Conservation (phyloP, 83 land plant species). For the Picea mariana region DNA sequence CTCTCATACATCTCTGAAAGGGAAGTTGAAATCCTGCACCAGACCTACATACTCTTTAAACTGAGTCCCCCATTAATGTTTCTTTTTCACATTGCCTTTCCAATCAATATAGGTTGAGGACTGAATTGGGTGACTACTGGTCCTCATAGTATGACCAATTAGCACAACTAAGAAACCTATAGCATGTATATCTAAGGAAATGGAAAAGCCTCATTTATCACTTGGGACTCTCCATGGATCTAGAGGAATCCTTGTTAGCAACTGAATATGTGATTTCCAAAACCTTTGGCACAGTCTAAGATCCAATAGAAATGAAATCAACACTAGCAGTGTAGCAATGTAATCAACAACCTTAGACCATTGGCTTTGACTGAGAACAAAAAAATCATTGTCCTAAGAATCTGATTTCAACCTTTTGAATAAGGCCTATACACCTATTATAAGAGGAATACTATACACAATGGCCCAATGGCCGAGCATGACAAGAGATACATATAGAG, state of each 20-base stretch:
- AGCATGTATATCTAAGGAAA: constrained; percentile 15
- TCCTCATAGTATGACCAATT: constrained; percentile 3
- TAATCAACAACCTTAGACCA: constrained; percentile 11
- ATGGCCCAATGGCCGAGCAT: constrained; percentile 19
- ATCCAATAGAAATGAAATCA: constrained; percentile 27
- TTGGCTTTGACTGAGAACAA: constrained; percentile 13
- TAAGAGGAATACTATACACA: constrained; percentile 33
- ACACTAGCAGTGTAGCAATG: constrained; percentile 23
- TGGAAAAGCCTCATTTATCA: constrained; percentile 16
- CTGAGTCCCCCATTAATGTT: too few relatives aligned
- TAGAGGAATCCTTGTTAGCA: constrained; percentile 23
- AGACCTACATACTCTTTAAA: too few relatives aligned
- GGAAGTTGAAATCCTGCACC: constrained; percentile 30
- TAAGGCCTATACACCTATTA: constrained; percentile 33
- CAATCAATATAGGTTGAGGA: too few relatives aligned
- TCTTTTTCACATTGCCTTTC: too few relatives aligned
- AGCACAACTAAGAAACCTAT: constrained; percentile 26
- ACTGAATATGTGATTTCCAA: constrained; percentile 27
- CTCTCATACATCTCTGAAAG: constrained; percentile 94
- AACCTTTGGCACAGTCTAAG: constrained; percentile 31
- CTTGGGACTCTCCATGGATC: constrained; percentile 34
- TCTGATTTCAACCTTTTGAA: constrained; percentile 20
- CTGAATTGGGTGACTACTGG: too few relatives aligned
- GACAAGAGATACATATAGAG: constrained; percentile 30
- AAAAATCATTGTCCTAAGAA: neutral